Evolutionary conservation across 2,329 filamentous ascomycete species (phyloP), one percentile per base, ranked within the genome.

Genomic region (Aschersonia sp.): DNA sequence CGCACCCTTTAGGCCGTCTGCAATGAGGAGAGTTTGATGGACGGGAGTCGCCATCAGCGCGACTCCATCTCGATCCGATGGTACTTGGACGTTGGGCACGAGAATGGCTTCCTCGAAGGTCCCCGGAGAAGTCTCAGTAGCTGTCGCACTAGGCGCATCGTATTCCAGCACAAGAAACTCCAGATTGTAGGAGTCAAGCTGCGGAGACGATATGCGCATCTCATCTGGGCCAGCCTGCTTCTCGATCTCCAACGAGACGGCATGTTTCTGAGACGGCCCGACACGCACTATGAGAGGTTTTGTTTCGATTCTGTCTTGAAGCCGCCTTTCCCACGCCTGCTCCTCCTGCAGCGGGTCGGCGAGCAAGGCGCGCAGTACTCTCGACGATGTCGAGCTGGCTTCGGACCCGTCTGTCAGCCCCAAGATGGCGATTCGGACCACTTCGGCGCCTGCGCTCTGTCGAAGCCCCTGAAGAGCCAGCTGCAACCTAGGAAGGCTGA

Each of bases 1-100:
- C 1, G 84, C 78, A 5, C 84, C 87, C 47, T 77, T 68, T 2
- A 94, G 66, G 0, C 87, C 89, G 45, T 85, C 75, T 0, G 80
- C 81, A 6, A 94, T 75, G 7, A 96, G 57, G 12, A 96, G 65
- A 1, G 83, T 79, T 59, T 82, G 85, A 60, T 97, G 91, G 1
- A 96, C 88, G 0, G 91, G 89, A 43, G 87, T 88, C 5, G 80
- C 78, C 42, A 92, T 72, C 12, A 80, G 75, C 9, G 80, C 80
- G 49, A 79, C 74, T 51, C 79, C 72, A 6, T 81, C 80, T 12
- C 77, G 78, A 51, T 72, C 73, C 10, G 83, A 80, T 5, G 77
- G 78, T 42, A 86, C 84, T 28, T 85, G 80, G 35, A 94, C 74
- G 0, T 73, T 74, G 3, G 89, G 89, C 20, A 87, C 82, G n/a